Conservation (phyloP, 2,329 filamentous ascomycete genomes). For the Botryotinia convoluta region DNA sequence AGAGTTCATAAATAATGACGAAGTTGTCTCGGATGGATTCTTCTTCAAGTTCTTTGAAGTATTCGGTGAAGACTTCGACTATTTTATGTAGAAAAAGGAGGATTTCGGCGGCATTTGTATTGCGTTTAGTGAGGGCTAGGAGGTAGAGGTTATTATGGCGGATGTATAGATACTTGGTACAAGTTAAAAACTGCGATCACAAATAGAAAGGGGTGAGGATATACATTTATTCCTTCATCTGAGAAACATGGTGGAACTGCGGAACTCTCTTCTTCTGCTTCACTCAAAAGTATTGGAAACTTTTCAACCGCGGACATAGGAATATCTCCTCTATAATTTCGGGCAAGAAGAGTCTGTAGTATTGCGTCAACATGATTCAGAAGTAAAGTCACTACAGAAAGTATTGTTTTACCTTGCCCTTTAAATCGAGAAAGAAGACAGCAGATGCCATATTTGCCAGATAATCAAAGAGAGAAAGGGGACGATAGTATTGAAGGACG, state of each 20-base stretch:
- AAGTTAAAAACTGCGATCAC: constrained; percentile 24
- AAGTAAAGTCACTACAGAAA: background rate
- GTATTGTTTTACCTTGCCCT: constrained; percentile 80
- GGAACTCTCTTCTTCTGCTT: constrained; percentile 98
- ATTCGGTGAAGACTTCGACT: constrained; percentile 98
- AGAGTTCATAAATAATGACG: constrained; percentile 96
- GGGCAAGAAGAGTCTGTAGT: constrained; percentile 85
- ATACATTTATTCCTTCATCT: constrained; percentile 94
- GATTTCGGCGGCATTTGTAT: constrained; percentile 98
- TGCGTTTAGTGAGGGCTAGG: constrained; percentile 94
- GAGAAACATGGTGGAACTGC: constrained; percentile 97
- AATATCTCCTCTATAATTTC: constrained; percentile 97
- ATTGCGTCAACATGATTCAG: constrained; percentile 27
- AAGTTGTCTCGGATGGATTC: constrained; percentile 99
- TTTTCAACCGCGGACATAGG: constrained; percentile 99
- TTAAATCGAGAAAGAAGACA: constrained; percentile 96
- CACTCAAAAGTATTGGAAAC: constrained; percentile 91
- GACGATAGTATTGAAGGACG: background rate
- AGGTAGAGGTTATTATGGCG: constrained; percentile 99
- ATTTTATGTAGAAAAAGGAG: constrained; percentile 97
- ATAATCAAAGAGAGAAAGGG: constrained; percentile 15
- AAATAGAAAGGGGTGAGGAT: constrained; percentile 35
- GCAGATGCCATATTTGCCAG: constrained; percentile 78
- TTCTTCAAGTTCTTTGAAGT: constrained; percentile 98
- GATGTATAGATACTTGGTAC: constrained; percentile 87